Conservation (phyloP, 129 eudicot species). For the Oenanthe sinensis region DNA sequence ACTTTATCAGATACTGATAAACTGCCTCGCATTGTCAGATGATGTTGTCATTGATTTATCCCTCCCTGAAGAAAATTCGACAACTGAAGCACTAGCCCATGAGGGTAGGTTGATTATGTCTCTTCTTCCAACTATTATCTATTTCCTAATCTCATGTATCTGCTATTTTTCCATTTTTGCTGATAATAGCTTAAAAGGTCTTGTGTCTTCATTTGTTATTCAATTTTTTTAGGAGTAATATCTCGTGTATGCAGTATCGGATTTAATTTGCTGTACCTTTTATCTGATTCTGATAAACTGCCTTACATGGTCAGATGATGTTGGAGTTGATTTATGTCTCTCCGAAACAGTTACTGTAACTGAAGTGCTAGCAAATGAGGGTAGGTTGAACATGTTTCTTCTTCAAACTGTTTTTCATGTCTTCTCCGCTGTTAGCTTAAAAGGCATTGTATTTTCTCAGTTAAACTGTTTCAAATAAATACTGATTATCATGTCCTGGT, state of each 20-base stretch:
- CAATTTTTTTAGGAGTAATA: not conserved
- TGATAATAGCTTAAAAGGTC: not conserved
- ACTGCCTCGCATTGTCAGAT: not conserved
- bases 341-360: not conserved
- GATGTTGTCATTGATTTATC: not conserved
- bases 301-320: not conserved
- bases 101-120: not conserved
- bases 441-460: too few species aligned
- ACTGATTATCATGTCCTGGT: too few species aligned
- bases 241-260: not conserved
- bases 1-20: not conserved
- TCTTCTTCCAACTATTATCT: not conserved
- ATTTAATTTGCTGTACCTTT: not conserved
- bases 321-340: not conserved
- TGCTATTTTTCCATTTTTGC: not conserved
- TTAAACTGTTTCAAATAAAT: too few species aligned
- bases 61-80: not conserved
- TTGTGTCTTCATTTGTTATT: too few species aligned
- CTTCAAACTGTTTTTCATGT: not conserved
- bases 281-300: not conserved
- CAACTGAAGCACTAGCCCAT: not conserved
- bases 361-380: not conserved
- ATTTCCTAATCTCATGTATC: not conserved
- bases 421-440: too few species aligned
- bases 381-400: not conserved